A percentile compares a stretch with the other conserved stretches of the same genome.
These are phyloP conservation scores for Notholithocarpus densiflorus DNA, from an alignment of 306 rosid species.

Conservation along the genomic window DNA sequence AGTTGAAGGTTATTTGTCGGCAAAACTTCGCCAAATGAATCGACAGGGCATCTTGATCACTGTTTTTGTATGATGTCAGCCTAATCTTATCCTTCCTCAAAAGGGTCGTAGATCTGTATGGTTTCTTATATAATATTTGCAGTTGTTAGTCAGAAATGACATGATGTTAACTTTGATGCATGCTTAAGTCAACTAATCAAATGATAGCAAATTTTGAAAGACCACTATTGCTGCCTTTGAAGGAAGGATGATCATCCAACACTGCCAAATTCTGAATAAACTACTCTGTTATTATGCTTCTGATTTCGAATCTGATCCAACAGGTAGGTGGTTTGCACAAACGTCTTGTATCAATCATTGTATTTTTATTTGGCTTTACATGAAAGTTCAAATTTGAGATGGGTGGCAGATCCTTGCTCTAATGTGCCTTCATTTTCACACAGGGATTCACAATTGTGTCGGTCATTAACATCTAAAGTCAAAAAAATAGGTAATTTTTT, in stretches of 20 bases:
- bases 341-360: constrained; percentile 27
- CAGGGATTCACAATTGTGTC: constrained; percentile 1
- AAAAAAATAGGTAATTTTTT: not conserved
- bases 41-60: constrained; percentile 27
- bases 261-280: constrained; percentile 7
- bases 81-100: constrained; percentile 35
- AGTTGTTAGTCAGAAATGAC: constrained; percentile 30
- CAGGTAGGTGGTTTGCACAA: constrained; percentile 45
- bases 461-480: constrained; percentile 8
- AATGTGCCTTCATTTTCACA: constrained; percentile 19
- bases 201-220: constrained; percentile 29
- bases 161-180: constrained; percentile 31
- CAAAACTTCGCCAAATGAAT: constrained; percentile 28
- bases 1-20: constrained; percentile 37
- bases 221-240: not conserved
- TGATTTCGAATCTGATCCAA: constrained; percentile 21
- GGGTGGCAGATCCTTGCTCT: constrained; percentile 30
- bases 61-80: constrained; percentile 34
- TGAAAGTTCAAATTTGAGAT: constrained; percentile 29
- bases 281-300: constrained; percentile 16
- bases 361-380: constrained; percentile 30
- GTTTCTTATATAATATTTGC: constrained; percentile 19
- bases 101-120: constrained; percentile 42
- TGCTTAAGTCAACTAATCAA: constrained; percentile 44
- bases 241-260: constrained; percentile 3